phyloP scores from a whole-genome alignment of 108 stramenopile genomes.

The Nitzschia sp. region DNA sequence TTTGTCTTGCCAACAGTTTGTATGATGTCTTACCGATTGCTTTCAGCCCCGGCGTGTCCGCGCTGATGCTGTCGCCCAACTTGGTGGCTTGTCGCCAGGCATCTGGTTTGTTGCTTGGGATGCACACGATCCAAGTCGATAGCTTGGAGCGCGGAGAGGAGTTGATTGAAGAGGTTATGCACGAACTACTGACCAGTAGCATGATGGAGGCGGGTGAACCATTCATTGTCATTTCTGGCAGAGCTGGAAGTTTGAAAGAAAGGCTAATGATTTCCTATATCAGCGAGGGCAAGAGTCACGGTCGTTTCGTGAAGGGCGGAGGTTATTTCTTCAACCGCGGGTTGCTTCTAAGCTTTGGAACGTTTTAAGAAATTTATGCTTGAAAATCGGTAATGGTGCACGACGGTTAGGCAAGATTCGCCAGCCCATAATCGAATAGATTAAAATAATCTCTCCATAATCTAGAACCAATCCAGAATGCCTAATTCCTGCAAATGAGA shows the following conservation, averaged over 20 bases:
- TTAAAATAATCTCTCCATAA: too few species aligned
- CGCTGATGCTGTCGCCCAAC: constrained; percentile 74
- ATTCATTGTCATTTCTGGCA: constrained; percentile 34
- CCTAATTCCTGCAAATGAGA: too few species aligned
- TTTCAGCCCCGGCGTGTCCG: constrained; percentile 81
- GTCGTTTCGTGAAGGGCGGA: constrained; percentile 33
- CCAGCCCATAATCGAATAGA: too few species aligned
- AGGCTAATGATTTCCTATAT: constrained; percentile 21
- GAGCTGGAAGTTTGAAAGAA: constrained; percentile 28
- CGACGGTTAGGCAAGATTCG: too few species aligned
- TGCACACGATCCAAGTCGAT: constrained; percentile 33
- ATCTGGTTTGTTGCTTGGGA: constrained; percentile 56
- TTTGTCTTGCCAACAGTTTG: background rate
- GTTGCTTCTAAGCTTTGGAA: constrained; percentile 25
- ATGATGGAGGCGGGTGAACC: constrained; percentile 45
- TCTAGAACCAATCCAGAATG: too few species aligned
- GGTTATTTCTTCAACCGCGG: constrained; percentile 41
- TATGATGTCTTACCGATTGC: constrained; percentile 12
- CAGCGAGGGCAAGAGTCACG: constrained; percentile 32
- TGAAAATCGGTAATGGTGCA: too few species aligned
- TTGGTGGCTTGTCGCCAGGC: constrained; percentile 56
- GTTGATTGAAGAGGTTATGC: constrained; percentile 74
- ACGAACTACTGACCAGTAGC: constrained; percentile 62
- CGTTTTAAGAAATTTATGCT: constrained; percentile 7
- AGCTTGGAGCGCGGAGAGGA: constrained; percentile 60